Conservation (phyloP, 345 rosid genomes). For the Citrus trifoliata region DNA sequence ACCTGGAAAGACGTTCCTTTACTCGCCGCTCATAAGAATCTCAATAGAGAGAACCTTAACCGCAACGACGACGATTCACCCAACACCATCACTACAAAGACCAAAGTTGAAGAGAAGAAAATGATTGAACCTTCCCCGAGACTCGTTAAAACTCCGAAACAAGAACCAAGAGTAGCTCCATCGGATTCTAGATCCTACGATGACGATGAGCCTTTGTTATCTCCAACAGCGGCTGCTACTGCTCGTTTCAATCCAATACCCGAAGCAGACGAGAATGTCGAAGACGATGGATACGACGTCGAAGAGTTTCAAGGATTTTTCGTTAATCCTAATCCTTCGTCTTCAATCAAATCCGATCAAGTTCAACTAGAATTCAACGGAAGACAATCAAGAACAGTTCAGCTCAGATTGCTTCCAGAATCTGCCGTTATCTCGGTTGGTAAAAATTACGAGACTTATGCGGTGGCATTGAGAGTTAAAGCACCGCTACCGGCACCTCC, state of each 20-base stretch:
- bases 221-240: conserved; percentile 40
- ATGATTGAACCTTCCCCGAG: conserved; percentile 37
- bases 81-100: conserved; percentile 4
- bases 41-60: neutral
- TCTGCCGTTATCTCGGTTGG: conserved; percentile 59
- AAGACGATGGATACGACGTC: conserved; percentile 30
- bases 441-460: conserved; percentile 60
- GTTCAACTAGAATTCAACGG: conserved; percentile 25
- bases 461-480: conserved; percentile 54
- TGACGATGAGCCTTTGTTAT: conserved; percentile 80
- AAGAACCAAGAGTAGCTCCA: conserved; percentile 11
- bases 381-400: conserved; percentile 51
- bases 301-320: conserved; percentile 81
- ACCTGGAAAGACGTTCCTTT: conserved; percentile 73
- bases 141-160: conserved; percentile 3
- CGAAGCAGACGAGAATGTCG: conserved; percentile 59
- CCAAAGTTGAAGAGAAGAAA: conserved; percentile 33
- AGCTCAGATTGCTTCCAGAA: conserved; percentile 55
- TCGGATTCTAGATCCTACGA: conserved; percentile 50
- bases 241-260: conserved; percentile 57
- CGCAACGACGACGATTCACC: conserved; percentile 14
- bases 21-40: conserved; percentile 37
- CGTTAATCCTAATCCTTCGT: conserved; percentile 43
- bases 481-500: conserved; percentile 49
- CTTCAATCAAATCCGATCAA: conserved; percentile 48